phyloP scores from a whole-genome alignment of 352 stramenopile species.

The Phytophthora macrochlamydospora region DNA sequence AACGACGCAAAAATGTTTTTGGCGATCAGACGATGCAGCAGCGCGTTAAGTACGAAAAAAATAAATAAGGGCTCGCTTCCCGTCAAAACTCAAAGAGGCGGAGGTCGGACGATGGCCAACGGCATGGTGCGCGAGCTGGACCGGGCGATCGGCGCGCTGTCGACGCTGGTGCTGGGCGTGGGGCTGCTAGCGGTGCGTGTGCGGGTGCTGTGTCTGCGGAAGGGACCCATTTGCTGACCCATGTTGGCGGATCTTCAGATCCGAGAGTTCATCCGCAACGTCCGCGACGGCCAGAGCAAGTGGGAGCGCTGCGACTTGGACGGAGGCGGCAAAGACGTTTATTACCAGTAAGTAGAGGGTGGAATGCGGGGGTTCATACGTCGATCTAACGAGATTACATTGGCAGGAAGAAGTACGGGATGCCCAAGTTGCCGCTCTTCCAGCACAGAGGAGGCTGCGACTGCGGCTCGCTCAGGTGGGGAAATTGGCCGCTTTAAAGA shows the following conservation, averaged over 20 bases:
- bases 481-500: background rate
- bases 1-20: slow-evolving; percentile 16
- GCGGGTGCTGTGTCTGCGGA: background rate
- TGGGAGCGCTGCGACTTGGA: slow-evolving; percentile 61
- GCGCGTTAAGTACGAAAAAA: slow-evolving; percentile 24
- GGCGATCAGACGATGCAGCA: slow-evolving; percentile 19
- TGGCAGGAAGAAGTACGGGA: slow-evolving; percentile 82
- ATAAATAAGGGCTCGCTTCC: slow-evolving; percentile 27
- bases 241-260: slow-evolving; percentile 36
- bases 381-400: slow-evolving; percentile 8
- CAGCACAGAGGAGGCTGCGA: slow-evolving; percentile 77
- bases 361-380: background rate
- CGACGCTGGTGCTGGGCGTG: slow-evolving; percentile 76
- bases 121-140: slow-evolving; percentile 80
- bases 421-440: slow-evolving; percentile 73
- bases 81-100: slow-evolving; percentile 24
- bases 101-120: slow-evolving; percentile 40
- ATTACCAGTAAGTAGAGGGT: slow-evolving; percentile 62
- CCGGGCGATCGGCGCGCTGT: slow-evolving; percentile 75
- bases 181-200: slow-evolving; percentile 66
- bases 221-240: slow-evolving; percentile 1
- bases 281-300: slow-evolving; percentile 54
- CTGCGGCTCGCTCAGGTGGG: slow-evolving; percentile 65
- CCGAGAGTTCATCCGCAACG: slow-evolving; percentile 57
- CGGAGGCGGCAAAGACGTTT: slow-evolving; percentile 66